Percentiles rank a stretch among this genome's conserved stretches.
Evolutionary conservation across 2,329 filamentous ascomycete genomes (phyloP).

Genomic region (Ophiosphaerella herpotricha): DNA sequence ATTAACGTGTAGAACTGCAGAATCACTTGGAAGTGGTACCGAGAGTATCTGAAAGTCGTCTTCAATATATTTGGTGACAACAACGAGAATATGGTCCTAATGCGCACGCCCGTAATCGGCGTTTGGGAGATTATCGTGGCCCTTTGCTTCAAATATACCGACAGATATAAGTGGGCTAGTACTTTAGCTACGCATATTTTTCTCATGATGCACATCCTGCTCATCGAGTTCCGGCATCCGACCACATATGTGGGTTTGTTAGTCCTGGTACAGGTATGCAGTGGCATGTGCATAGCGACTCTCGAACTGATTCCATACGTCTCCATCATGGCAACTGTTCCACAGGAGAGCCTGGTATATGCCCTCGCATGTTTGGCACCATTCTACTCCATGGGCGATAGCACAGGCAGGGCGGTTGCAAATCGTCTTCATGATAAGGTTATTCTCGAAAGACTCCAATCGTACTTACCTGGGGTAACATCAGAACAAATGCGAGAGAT

Average conservation of each 20-base stretch:
- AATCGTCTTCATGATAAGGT: constrained; percentile 51
- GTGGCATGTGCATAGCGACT: constrained; percentile 25
- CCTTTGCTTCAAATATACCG: constrained; percentile 23
- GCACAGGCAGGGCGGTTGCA: constrained; percentile 55
- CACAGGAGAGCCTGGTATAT: constrained; percentile 21
- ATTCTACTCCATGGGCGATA: constrained; percentile 57
- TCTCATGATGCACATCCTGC: constrained; percentile 29
- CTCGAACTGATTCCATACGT: constrained; percentile 24
- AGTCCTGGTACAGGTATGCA: constrained; percentile 34
- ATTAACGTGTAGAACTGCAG: constrained; percentile 4
- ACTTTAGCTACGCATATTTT: constrained; percentile 27
- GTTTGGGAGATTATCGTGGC: constrained; percentile 22
- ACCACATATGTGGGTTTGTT: constrained; percentile 27
- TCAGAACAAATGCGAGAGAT: too few species aligned
- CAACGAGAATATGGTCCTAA: too few species aligned
- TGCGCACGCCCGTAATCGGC: constrained; percentile 15
- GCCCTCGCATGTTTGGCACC: constrained; percentile 57
- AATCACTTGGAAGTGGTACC: constrained; percentile 39
- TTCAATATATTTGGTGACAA: constrained; percentile 15
- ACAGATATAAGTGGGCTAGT: constrained; percentile 30
- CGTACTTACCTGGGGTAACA: constrained; percentile 17
- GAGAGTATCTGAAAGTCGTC: constrained; percentile 47
- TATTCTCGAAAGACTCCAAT: constrained; percentile 47
- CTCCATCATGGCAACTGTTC: constrained; percentile 26
- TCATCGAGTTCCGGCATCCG: constrained; percentile 34